Evolutionary conservation across 768 basidiomycete species (phyloP), one percentile per base, ranked within the genome.

Genomic region (Agaricus blazei): DNA sequence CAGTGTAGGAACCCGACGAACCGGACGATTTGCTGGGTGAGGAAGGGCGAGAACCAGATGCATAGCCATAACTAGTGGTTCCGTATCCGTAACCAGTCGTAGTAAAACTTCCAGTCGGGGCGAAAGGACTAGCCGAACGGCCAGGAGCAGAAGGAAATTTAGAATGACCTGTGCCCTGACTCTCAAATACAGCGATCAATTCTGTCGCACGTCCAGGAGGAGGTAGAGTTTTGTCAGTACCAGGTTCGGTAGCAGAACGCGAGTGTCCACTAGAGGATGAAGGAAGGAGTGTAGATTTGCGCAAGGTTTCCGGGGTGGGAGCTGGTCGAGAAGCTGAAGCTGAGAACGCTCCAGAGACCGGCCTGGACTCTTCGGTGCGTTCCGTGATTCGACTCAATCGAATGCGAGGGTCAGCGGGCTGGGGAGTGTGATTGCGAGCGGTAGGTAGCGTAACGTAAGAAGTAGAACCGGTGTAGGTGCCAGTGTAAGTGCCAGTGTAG

Each of bases 341-440:
- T 24, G 70, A 70, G 59, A 72, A 75, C 0, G 74, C 66, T 9
- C 72, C 72, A 0, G 82, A 78, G 5, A 69, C 67, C 0, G 88
- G 88, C 28, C 88, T 82, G 0, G 87, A 72, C 31, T 87, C 82
- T 68, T 93, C 90, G 1, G 87, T 90, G 45, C 77, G 79, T 65
- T 93, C 90, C 3, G 88, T 81, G 57, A 93, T 93, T 2, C 80
- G 85, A 64, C 90, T 92, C 19, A 92, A 74, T 9, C 82, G 79
- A 44, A 67, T 65, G n/a, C 70, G 63, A 3, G 75, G 71, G 53
- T 74, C 72, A 7, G 62, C 57, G 19, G 63, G 59, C 2, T 72
- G 72, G 12, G 71, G 62, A 31, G 75, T 69, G 19, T 74, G 72
- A 37, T 67, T 67, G 28, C 66, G 66, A 49, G 72, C 59, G 2